Base-by-base conservation (phyloP, 1,284 basidiomycete genomes). In the Vanrija sp. region DNA sequence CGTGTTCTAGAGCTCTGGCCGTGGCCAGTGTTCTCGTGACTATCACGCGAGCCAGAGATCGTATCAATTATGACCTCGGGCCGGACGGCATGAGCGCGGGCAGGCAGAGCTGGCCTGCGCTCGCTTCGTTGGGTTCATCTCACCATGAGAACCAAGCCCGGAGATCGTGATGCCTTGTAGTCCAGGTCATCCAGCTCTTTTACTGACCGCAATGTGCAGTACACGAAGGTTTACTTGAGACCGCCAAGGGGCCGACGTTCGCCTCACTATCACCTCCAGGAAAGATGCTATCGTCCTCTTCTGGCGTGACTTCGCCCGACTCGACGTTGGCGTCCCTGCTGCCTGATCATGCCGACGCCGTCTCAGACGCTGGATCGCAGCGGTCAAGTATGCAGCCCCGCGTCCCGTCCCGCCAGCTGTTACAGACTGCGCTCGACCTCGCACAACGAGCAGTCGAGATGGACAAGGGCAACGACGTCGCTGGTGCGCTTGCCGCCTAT, bases 381-480 rank as follows among this genome's bases (percentile, higher is more conserved):
- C 29, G 55, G 3, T 61, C 59, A 4, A 61, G 59, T 42, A 28
- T 57, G 47, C 52, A 57, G 38, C 60, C 63, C 18, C 63, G 75
- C 8, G 67, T 73, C 8, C 71, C 76, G 0, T 76, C 74, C 0
- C 61, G 73, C 8, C 71, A 73, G 45, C 60, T 78, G 14, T 59
- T 78, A 1, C 75, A 77, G 57, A 63, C 69, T 2, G 77, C 77
- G 0, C 64, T 78, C 25, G 72, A 76, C 55, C 68, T 78, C 15
- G 77, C 77, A 0, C 75, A 78, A 44, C 60, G 63, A 34, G 77
- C 77, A 0, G 77, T 78, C n/a, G 73, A 76, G 59, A 71, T 73
- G 67, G 77, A 78, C 59, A 70, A 72, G 55, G 66, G 62, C 23
- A 77, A 77, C 51, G 74, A 76, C 55, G 75, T 78, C 9, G 51